Conservation (phyloP, 192 early-diverging fungal genomes). For the Bifiguratus adelaidae region DNA sequence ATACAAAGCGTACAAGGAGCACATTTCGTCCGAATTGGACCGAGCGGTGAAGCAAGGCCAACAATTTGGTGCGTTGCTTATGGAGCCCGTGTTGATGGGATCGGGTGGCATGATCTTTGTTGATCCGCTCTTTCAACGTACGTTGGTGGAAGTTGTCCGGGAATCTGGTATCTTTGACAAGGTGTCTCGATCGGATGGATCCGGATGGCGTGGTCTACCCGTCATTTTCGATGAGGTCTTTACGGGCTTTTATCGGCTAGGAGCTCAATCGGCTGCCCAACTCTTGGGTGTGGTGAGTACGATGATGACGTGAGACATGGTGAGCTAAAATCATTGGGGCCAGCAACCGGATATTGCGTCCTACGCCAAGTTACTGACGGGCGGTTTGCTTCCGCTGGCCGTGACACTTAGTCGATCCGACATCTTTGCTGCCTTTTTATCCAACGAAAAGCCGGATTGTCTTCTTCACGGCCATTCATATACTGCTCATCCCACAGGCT, state of each 20-base stretch:
- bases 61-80: slow-evolving; percentile 45
- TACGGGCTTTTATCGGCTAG: slow-evolving; percentile 60
- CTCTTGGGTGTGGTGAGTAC: slow-evolving; percentile 46
- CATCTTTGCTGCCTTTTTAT: slow-evolving; percentile 58
- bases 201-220: slow-evolving; percentile 41
- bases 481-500: slow-evolving; percentile 76
- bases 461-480: slow-evolving; percentile 77
- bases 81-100: slow-evolving; percentile 74
- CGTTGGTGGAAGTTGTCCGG: slow-evolving; percentile 42
- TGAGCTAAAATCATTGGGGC: neutral
- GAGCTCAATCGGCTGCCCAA: slow-evolving; percentile 38
- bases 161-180: slow-evolving; percentile 10
- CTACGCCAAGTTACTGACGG: slow-evolving; percentile 71
- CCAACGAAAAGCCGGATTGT: slow-evolving; percentile 50
- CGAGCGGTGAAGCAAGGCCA: slow-evolving; percentile 21
- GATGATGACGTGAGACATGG: neutral
- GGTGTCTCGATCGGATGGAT: too few relatives aligned
- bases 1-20: slow-evolving; percentile 20
- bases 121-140: slow-evolving; percentile 66
- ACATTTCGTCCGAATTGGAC: slow-evolving; percentile 25
- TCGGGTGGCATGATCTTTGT: slow-evolving; percentile 81
- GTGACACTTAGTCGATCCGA: slow-evolving; percentile 50
- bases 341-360: slow-evolving; percentile 63
- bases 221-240: slow-evolving; percentile 82
- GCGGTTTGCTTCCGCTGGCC: slow-evolving; percentile 59